A percentile compares a stretch with the other conserved stretches of the same genome.
Conservation (phyloP, 2,329 filamentous ascomycete species). For the Cytospora chrysosperma region DNA sequence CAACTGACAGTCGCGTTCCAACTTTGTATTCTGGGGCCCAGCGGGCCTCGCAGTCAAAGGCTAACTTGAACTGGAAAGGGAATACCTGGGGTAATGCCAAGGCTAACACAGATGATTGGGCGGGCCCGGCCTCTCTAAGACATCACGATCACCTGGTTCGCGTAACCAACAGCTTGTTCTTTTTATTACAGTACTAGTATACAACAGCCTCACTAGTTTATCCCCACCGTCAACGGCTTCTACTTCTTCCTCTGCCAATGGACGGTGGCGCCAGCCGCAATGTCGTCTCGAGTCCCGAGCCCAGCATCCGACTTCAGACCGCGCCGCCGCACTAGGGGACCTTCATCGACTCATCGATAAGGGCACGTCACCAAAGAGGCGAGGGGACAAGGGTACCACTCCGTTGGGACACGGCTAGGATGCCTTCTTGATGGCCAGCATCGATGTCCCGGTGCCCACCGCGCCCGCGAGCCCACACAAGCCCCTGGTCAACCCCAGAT, state of each 20-base stretch:
- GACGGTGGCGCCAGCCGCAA: background rate
- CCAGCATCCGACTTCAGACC: background rate
- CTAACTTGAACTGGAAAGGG: constrained; percentile 12
- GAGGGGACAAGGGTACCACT: background rate
- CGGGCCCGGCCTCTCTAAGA: background rate
- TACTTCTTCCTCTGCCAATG: constrained; percentile 10
- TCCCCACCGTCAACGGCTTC: background rate
- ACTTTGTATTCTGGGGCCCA: constrained; percentile 12
- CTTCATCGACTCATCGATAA: background rate
- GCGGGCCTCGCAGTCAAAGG: constrained; percentile 8
- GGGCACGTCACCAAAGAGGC: background rate
- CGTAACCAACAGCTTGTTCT: background rate
- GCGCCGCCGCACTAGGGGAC: background rate
- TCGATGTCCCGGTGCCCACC: constrained; percentile 6
- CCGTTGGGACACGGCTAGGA: constrained; percentile 2
- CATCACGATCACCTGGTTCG: constrained; percentile 3
- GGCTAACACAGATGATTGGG: constrained; percentile 10
- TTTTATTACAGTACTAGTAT: background rate
- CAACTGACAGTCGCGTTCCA: constrained; percentile 1
- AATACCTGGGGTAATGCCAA: constrained; percentile 11
- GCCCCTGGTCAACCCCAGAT: constrained; percentile 24
- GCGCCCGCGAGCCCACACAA: constrained; percentile 6
- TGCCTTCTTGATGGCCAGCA: background rate
- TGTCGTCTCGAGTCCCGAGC: background rate
- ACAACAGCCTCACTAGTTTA: constrained; percentile 6